Base-by-base conservation (phyloP, 1,284 basidiomycete species). In the Singerocomus inundabilis region DNA sequence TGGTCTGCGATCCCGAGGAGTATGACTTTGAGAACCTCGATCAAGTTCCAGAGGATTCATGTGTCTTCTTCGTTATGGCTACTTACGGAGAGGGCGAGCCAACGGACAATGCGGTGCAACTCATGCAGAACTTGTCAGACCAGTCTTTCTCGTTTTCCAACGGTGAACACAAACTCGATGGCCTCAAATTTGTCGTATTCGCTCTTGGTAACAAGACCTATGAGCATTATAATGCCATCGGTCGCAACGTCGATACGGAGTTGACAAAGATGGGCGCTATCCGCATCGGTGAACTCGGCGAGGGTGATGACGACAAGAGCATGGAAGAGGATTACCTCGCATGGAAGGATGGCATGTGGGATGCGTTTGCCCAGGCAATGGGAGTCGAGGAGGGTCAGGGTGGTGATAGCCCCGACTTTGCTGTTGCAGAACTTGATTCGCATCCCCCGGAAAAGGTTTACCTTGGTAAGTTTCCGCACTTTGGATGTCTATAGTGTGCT, bases 281-380 rank as follows among this genome's bases (percentile, higher is more conserved):
- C 52, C 84, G 93, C 53, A 91, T 99, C 46, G 95, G 95, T 45
- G 87, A 90, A 68, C 81, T 88, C 36, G 97, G 96, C 16, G 94
- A 98, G 72, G 96, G 96, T 59, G 96, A 99, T 66, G 96, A 99
- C 68, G 96, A 99, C 72, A 97, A 97, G 78, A 94, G 91, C 66
- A 96, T 99, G 92, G 96, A 99, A 71, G 97, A 99, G 74, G 96
- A 99, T 72, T 99, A 98, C 69, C 81, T 99, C n/a, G 93, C 92
- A 57, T 99, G 96, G 96, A 99, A 99, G 72, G 96, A 99, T 68
- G 81, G 78, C 61, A 95, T 98, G 93, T 98, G 94, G 86, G 86
- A 89, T 39, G 83, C 85, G 6, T 92, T 99, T 53, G 81, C 93
- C 26, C 70, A 79, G 56, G 80, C 81, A 42, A 81, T 98, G 78